phyloP scores from a whole-genome alignment of 2,329 filamentous ascomycete genomes.

The Pseudogymnoascus sp. region DNA sequence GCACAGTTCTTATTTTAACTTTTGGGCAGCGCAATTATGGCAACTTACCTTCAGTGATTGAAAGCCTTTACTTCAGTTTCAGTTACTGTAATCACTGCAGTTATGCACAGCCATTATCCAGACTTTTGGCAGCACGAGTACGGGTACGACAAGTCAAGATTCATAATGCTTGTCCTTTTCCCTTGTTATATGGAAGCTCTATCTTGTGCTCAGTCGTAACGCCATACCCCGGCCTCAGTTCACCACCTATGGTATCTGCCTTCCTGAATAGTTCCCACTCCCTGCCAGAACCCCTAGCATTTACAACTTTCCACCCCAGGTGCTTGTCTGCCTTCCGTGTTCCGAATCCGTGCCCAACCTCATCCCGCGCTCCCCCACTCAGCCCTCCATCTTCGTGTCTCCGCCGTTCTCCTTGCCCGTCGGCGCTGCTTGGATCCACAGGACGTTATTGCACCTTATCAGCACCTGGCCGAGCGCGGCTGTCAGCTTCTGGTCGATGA shows the following conservation, averaged over 20 bases:
- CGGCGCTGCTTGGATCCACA: slow-evolving; percentile 69
- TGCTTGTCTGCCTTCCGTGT: neutral
- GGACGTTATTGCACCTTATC: slow-evolving; percentile 96
- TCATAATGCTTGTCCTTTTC: slow-evolving; percentile 5
- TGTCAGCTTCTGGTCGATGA: slow-evolving; percentile 77
- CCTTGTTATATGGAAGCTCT: slow-evolving; percentile 1
- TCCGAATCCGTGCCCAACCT: neutral
- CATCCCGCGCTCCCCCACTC: slow-evolving; percentile 10
- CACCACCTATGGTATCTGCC: slow-evolving; percentile 2
- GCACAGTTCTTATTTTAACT: neutral
- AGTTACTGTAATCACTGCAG: neutral
- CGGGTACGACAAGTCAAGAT: neutral
- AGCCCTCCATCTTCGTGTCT: slow-evolving; percentile 52
- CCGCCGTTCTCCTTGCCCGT: slow-evolving; percentile 37
- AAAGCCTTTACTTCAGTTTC: neutral
- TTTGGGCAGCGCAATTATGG: neutral
- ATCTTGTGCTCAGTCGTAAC: slow-evolving; percentile 6
- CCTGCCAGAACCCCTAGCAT: neutral
- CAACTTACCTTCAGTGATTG: neutral
- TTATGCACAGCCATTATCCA: neutral
- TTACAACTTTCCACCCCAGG: neutral
- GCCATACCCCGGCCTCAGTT: slow-evolving; percentile 5
- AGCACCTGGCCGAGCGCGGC: slow-evolving; percentile 83
- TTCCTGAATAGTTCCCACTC: neutral
- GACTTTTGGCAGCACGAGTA: neutral